phyloP scores from a whole-genome alignment of 2,329 filamentous ascomycete genomes.

The Pseudopithomyces maydicus region DNA sequence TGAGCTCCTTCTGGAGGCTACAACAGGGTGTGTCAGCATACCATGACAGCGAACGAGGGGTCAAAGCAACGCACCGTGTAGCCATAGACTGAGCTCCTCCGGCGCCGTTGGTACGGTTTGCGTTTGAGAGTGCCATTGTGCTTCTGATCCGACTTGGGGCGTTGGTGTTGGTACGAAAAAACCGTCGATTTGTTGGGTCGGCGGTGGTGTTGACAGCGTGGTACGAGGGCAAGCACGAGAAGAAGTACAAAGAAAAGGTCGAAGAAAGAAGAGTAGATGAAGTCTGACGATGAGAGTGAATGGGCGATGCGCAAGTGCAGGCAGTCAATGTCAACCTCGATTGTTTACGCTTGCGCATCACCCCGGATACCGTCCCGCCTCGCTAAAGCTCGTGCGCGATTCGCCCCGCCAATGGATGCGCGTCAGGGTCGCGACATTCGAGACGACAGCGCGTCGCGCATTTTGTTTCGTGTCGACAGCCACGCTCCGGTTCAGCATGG shows the following conservation, averaged over 20 bases:
- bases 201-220: neutral
- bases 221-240: too few relatives aligned
- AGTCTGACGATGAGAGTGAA: neutral
- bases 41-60: neutral
- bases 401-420: slow-evolving; percentile 11
- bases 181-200: neutral
- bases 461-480: neutral
- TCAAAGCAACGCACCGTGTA: slow-evolving; percentile 48
- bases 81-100: slow-evolving; percentile 51
- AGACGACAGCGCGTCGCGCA: neutral
- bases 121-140: slow-evolving; percentile 34
- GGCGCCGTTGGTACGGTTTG: slow-evolving; percentile 31
- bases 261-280: neutral
- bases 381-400: slow-evolving; percentile 1
- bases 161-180: neutral
- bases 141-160: neutral
- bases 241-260: neutral
- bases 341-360: slow-evolving; percentile 14
- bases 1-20: slow-evolving; percentile 94
- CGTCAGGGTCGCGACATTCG: slow-evolving; percentile 12
- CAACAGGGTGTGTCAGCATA: slow-evolving; percentile 43
- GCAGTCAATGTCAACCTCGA: slow-evolving; percentile 1
- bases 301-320: neutral
- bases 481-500: too few relatives aligned
- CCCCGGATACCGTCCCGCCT: slow-evolving; percentile 13